Evolutionary conservation across 163 green algal genomes (phyloP), one percentile per base, ranked within the genome.

Genomic region (Chlamydomonas reinhardtii): DNA sequence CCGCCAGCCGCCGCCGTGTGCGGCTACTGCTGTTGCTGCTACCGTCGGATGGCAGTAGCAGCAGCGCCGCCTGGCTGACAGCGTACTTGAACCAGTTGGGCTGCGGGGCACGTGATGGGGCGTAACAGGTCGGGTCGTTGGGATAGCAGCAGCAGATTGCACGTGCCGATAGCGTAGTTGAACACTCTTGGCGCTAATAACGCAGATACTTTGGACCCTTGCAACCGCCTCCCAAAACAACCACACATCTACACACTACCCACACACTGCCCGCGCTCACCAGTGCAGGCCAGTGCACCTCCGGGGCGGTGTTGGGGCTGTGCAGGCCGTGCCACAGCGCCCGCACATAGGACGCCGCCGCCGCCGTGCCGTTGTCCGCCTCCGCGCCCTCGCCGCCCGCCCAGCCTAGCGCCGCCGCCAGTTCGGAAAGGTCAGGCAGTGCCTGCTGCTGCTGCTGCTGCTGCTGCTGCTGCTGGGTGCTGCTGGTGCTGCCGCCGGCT

Each of bases 261-360:
- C 2, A 29, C 0, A 64, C 17, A 68, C 22, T 2, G n/a, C n/a
- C n/a, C 19, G 4, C 27, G 27, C 62, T 20, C 12, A 77, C 54
- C 48, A 48, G 37, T 1, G 17, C 5, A 0, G 79, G 52, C 15
- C 68, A 71, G 4, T 71, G 32, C 3, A 77, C 11, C 43, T 85
- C 79, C 1, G 79, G 32, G 4, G 79, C 79, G 54, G 37, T 0
- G 68, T 85, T 85, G 15, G 79, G 79, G 12, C 48, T 61, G 68
- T 85, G 73, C 4, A 72, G 8, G 4, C 31, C 79, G 32, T 85
- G 79, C 79, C 79, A 85, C n/a, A 85, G 34, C 0, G 79, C 68
- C 12, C 62, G 79, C 32, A 85, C 17, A 68, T 85, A 85, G 0
- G n/a, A 12, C 1, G 24, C 9, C 17, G 17, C 73, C 17, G 62